These are phyloP conservation scores for Boletus subluridellus DNA, from an alignment of 1,284 basidiomycete species.

Conservation along the genomic window DNA sequence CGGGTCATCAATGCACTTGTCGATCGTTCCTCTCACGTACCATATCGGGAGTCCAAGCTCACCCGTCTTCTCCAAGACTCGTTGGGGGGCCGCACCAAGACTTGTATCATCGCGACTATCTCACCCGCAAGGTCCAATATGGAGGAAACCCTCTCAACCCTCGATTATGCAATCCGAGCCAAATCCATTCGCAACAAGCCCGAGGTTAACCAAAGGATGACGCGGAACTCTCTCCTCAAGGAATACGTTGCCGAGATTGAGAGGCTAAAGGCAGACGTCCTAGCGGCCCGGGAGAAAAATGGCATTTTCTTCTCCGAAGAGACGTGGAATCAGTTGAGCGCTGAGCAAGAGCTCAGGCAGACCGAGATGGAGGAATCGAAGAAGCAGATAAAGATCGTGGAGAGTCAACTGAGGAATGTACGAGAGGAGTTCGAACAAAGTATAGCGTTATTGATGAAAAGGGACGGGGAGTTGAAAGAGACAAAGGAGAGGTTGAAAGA, in stretches of 20 bases:
- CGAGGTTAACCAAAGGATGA: conserved; percentile 93
- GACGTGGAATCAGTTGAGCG: conserved; percentile 79
- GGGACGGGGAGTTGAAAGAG: conserved; percentile 69
- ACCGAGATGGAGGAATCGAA: conserved; percentile 79
- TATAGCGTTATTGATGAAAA: conserved; percentile 69
- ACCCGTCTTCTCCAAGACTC: conserved; percentile 98
- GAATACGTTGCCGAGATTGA: conserved; percentile 97
- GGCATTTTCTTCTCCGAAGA: conserved; percentile 91
- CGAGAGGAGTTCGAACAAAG: conserved; percentile 89
- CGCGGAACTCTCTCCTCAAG: conserved; percentile 86
- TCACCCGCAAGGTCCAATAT: conserved; percentile 89
- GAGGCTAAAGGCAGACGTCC: conserved; percentile 85
- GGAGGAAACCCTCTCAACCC: conserved; percentile 96
- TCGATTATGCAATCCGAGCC: conserved; percentile 95
- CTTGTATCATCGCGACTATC: conserved; percentile 95
- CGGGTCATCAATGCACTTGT: conserved; percentile 97
- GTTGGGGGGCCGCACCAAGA: conserved; percentile 96
- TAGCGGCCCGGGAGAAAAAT: conserved; percentile 90
- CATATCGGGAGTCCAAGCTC: conserved; percentile 93
- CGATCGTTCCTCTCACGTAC: conserved; percentile 87
- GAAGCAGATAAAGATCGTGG: conserved; percentile 78
- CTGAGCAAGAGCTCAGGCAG: conserved; percentile 70
- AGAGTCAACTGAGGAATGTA: conserved; percentile 75
- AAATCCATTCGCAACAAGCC: conserved; percentile 97
- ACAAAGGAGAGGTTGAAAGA: conserved; percentile 58